Percentiles rank a stretch among this genome's conserved stretches.
These are phyloP conservation scores for Geoglossum cookeanum DNA, from an alignment of 2,329 filamentous ascomycete species.

Conservation along the genomic window DNA sequence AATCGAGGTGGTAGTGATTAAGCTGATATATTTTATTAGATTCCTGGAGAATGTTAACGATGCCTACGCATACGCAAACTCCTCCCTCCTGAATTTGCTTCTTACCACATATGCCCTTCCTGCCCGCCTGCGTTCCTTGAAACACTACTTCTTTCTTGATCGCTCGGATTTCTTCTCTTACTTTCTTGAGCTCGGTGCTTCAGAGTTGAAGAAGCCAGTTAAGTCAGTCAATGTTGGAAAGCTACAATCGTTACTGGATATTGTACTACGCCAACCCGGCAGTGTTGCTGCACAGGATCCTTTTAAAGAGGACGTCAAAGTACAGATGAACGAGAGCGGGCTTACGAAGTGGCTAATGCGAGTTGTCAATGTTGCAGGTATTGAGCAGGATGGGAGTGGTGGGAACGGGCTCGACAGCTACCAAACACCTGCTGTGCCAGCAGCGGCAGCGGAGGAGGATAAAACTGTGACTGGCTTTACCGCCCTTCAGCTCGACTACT, in stretches of 20 bases:
- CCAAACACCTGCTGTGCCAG: constrained; percentile 47
- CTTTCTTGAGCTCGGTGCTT: constrained; percentile 79
- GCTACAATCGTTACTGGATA: constrained; percentile 83
- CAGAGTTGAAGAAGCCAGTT: constrained; percentile 77
- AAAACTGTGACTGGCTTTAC: constrained; percentile 83
- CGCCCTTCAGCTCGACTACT: constrained; percentile 83
- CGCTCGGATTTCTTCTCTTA: constrained; percentile 96
- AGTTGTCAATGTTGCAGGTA: constrained; percentile 88
- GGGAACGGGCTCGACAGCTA: constrained; percentile 47
- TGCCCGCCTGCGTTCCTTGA: constrained; percentile 69
- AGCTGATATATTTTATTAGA: constrained; percentile 21
- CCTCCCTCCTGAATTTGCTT: constrained; percentile 74
- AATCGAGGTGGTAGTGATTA: background rate
- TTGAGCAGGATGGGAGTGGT: constrained; percentile 59
- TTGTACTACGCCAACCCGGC: constrained; percentile 88
- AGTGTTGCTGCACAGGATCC: constrained; percentile 86
- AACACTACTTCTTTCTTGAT: constrained; percentile 98
- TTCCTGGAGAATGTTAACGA: constrained; percentile 93
- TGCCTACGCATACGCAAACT: constrained; percentile 89
- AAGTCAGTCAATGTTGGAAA: constrained; percentile 82
- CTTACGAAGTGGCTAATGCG: constrained; percentile 88
- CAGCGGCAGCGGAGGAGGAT: constrained; percentile 51
- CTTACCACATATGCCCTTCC: constrained; percentile 85
- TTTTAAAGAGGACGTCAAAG: constrained; percentile 96
- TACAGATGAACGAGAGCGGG: constrained; percentile 88